Conservation (phyloP, 2,329 filamentous ascomycete genomes). For the Xylariaceae sp. region DNA sequence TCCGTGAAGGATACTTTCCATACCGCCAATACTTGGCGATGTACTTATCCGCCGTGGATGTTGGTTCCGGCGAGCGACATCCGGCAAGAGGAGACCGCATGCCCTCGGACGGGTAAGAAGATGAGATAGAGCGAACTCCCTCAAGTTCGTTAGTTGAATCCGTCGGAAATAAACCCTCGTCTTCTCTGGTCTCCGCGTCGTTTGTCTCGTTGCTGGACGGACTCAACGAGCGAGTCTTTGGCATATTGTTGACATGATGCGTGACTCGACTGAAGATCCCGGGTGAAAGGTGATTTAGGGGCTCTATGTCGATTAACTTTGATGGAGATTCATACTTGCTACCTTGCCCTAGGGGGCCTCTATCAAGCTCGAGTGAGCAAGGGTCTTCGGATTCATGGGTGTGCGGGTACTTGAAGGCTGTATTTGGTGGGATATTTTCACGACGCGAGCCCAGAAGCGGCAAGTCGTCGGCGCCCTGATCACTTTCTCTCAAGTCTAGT, state of each 20-base stretch:
- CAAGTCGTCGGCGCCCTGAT: neutral
- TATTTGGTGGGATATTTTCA: conserved; percentile 13
- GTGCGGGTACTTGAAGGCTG: conserved; percentile 1
- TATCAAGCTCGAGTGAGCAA: neutral
- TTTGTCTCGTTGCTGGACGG: conserved; percentile 3
- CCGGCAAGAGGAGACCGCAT: conserved; percentile 15
- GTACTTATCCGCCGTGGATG: neutral
- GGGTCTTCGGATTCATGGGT: neutral
- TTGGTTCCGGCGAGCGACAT: conserved; percentile 10
- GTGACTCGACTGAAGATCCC: neutral
- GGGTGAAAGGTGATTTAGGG: neutral
- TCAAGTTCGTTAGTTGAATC: neutral
- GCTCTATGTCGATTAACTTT: neutral
- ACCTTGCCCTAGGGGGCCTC: neutral
- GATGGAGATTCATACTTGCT: neutral
- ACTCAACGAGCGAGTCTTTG: conserved; percentile 10
- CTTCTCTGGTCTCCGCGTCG: neutral
- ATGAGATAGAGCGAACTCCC: conserved; percentile 13
- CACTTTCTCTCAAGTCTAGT: neutral
- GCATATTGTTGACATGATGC: neutral
- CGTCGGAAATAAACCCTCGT: neutral
- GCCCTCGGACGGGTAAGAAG: conserved; percentile 22
- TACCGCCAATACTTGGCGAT: conserved; percentile 14
- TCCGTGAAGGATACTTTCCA: conserved; percentile 13
- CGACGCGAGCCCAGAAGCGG: neutral